A percentile compares a stretch with the other conserved stretches of the same genome.
These are phyloP conservation scores for Colletotrichum echinochloae DNA, from an alignment of 2,329 filamentous ascomycete species.

Conservation along the genomic window DNA sequence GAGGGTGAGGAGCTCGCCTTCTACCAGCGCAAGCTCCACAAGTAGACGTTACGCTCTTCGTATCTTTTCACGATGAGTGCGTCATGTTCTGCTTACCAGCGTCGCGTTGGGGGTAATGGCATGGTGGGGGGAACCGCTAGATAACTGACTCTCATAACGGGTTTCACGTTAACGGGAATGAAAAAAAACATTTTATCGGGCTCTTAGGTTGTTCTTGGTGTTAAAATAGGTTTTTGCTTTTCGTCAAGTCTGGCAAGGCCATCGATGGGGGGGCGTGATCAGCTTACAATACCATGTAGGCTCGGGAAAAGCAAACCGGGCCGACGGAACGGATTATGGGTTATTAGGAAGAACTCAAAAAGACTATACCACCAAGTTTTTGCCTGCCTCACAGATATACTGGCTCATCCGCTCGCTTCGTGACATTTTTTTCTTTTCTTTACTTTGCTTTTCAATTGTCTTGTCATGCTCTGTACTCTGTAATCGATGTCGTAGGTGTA, in stretches of 20 bases:
- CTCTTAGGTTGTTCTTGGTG: constrained; percentile 41
- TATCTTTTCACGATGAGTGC: not conserved
- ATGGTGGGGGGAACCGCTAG: constrained; percentile 9
- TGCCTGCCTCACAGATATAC: constrained; percentile 30
- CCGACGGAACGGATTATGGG: constrained; percentile 38
- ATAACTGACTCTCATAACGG: constrained; percentile 11
- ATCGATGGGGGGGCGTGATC: constrained; percentile 30
- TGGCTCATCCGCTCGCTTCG: not conserved
- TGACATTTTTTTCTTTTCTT: not conserved
- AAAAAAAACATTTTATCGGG: constrained; percentile 41
- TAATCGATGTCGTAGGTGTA: not conserved
- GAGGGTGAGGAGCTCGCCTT: constrained; percentile 99
- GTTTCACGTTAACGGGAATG: constrained; percentile 39
- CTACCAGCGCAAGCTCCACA: constrained; percentile 99
- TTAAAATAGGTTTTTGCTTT: constrained; percentile 38
- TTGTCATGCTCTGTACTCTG: not conserved
- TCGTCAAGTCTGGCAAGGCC: constrained; percentile 35
- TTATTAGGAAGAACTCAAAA: constrained; percentile 41
- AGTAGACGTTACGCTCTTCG: constrained; percentile 70
- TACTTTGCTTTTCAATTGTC: not conserved
- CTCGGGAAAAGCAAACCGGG: constrained; percentile 32
- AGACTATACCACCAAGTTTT: constrained; percentile 42
- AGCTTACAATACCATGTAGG: constrained; percentile 32
- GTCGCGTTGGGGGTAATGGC: constrained; percentile 8
- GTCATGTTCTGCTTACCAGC: constrained; percentile 11